Base-by-base conservation (phyloP, 2,329 filamentous ascomycete genomes). In the Coniochaeta pulveracea region DNA sequence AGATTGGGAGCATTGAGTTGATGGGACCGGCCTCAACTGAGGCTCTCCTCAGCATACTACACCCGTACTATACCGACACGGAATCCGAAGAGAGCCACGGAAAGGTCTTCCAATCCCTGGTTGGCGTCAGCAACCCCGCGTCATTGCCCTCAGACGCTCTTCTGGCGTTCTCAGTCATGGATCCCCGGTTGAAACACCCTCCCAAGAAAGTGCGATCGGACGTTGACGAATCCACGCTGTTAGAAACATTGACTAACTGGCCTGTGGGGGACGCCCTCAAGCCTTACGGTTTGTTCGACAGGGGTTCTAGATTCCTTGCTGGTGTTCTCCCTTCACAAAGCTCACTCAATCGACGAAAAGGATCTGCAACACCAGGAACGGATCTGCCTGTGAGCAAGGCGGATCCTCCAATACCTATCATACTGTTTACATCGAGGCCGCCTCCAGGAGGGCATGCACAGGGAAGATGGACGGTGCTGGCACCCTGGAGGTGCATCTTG, bases 401-500 rank as follows among this genome's bases (percentile, higher is more conserved):
- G 7, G 86, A 95, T 47, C 83, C 84, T 2, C 60, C 69, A 2
- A 91, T 96, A 11, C 91, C 91, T 1, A 57, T 89, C 24, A 62
- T 89, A 2, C 57, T 93, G 5, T 64, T 85, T 4, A 66, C 78
- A 21, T 74, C 72, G 9, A 69, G 74, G 4, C 52, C 66, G 8
- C 51, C 57, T 9, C 46, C 52, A 2, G 57, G 58, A 23, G 60
- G 55, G 9, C 69, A 67, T 29, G 60, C 64, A 2, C 76, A 80
- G 30, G 80, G 80, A 0, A 77, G 68, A 0, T 96, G 86, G 85
- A 91, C 79, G 0, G 52, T 96, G 2, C 64, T 96, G 16, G 68
- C 91, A 3, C 91, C 91, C 0, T 95, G 89, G 85, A 86, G 84
- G 50, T 94, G 84, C 46, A 80, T 96, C 22, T 64, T 76, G 22